Percentiles rank a stretch among this genome's conserved stretches.
These are phyloP conservation scores for Spathaspora sp. DNA, from an alignment of 1,139 yeast genomes.

Conservation along the genomic window DNA sequence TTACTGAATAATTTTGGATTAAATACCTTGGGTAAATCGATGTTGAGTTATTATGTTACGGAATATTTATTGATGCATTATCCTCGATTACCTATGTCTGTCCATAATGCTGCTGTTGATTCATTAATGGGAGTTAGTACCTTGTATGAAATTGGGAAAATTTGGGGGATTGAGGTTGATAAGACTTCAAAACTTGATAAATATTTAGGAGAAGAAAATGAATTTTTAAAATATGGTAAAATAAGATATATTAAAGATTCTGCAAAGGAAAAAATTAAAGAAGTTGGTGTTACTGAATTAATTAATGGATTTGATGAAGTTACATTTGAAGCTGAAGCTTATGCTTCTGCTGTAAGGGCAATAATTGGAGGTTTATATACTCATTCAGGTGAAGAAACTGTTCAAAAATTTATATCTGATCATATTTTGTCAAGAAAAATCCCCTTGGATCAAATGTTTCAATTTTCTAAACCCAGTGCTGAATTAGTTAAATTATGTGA, in stretches of 20 bases:
- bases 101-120: slow-evolving; percentile 72
- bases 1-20: slow-evolving; percentile 78
- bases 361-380: slow-evolving; percentile 70
- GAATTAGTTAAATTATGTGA: slow-evolving; percentile 78
- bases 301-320: slow-evolving; percentile 3
- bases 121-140: slow-evolving; percentile 68
- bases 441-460: slow-evolving; percentile 70
- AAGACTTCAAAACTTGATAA: slow-evolving; percentile 62
- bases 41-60: slow-evolving; percentile 72
- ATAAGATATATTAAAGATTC: slow-evolving; percentile 50
- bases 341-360: slow-evolving; percentile 65
- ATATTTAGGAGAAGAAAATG: slow-evolving; percentile 68
- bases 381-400: slow-evolving; percentile 59
- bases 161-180: slow-evolving; percentile 91
- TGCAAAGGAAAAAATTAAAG: slow-evolving; percentile 35
- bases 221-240: slow-evolving; percentile 61
- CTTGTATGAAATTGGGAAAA: slow-evolving; percentile 61
- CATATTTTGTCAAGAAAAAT: slow-evolving; percentile 80
- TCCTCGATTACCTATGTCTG: slow-evolving; percentile 86
- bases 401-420: slow-evolving; percentile 64
- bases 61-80: slow-evolving; percentile 72
- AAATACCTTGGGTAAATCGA: slow-evolving; percentile 74
- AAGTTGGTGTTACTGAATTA: slow-evolving; percentile 46
- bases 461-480: slow-evolving; percentile 82
- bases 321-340: slow-evolving; percentile 38